These are phyloP conservation scores for Jatropha curcas DNA, from an alignment of 345 rosid genomes.

Conservation along the genomic window DNA sequence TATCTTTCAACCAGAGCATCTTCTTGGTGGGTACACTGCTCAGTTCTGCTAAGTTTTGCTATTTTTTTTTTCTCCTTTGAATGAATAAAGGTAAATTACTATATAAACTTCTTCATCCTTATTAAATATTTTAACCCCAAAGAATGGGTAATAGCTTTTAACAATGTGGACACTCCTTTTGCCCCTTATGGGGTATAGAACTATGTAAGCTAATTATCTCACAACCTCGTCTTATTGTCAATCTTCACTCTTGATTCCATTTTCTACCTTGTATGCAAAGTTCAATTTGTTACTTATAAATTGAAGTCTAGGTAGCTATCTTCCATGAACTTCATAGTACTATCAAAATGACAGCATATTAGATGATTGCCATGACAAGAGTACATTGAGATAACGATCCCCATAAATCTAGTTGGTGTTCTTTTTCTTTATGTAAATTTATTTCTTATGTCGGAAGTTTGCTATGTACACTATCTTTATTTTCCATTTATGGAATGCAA, in stretches of 20 bases:
- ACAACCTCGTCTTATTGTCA: no score
- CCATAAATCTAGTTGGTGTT: background rate
- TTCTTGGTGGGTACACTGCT: no score
- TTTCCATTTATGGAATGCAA: background rate
- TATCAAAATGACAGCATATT: background rate
- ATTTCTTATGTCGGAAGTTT: background rate
- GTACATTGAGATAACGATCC: background rate
- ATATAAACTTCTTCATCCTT: no score
- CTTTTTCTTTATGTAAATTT: background rate
- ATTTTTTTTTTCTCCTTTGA: no score
- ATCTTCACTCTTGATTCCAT: background rate
- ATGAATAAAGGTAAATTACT: no score
- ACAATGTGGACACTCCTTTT: no score
- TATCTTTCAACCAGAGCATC: no score
- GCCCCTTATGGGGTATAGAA: no score
- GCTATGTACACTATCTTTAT: background rate
- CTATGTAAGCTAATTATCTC: no score
- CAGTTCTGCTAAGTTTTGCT: no score
- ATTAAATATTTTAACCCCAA: no score
- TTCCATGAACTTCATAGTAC: background rate
- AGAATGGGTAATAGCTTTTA: no score
- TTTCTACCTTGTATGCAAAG: background rate
- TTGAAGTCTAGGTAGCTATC: background rate
- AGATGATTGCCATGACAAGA: background rate
- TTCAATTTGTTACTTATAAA: background rate